Evolutionary conservation across 148 eudicot genomes (phyloP).

Genomic region (Cornus kousa): DNA sequence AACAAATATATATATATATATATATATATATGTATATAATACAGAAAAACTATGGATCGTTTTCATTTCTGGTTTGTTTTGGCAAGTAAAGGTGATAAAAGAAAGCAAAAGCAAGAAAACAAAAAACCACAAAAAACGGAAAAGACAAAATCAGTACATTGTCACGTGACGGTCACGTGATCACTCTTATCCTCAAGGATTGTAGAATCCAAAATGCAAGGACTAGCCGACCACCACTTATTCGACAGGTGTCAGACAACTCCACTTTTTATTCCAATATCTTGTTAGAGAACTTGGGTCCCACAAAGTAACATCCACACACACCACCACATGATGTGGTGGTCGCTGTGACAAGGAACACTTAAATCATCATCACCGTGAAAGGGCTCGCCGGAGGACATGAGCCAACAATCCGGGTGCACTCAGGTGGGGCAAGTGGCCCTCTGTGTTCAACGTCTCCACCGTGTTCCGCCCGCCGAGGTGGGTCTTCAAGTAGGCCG

Average conservation of each 20-base stretch:
- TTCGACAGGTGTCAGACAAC: conserved; percentile 24
- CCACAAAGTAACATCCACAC: not conserved
- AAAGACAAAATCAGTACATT: not conserved
- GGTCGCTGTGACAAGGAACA: not conserved
- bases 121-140: not conserved
- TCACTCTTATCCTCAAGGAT: conserved; percentile 8
- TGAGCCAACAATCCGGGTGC: conserved; percentile 65
- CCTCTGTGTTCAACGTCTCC: conserved; percentile 65
- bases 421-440: conserved; percentile 90
- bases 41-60: not conserved
- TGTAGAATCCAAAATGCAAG: not conserved
- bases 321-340: not conserved
- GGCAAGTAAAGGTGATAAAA: not conserved
- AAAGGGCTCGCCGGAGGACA: conserved; percentile 54
- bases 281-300: not conserved
- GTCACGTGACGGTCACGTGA: conserved; percentile 24
- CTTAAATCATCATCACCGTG: conserved; percentile 23
- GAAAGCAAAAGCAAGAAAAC: not conserved
- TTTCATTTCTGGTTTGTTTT: not conserved
- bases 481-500: conserved; percentile 63
- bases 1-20: too few relatives aligned
- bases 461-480: conserved; percentile 71
- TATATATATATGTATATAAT: too few relatives aligned
- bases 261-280: conserved; percentile 12
- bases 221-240: conserved; percentile 13